Conservation (phyloP, 768 basidiomycete genomes). For the Boletus rubropictus region DNA sequence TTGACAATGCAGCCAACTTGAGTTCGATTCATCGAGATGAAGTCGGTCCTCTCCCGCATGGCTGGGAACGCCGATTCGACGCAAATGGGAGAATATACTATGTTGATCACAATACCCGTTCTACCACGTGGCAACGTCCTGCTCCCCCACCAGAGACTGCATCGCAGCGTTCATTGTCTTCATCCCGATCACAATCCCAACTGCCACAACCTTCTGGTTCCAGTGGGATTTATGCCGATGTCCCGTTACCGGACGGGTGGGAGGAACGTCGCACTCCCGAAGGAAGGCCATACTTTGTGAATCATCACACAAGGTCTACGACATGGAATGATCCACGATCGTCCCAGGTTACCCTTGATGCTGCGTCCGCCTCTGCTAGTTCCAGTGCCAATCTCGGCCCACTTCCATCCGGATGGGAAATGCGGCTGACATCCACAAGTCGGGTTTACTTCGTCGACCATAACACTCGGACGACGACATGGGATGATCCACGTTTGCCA, state of each 20-base stretch:
- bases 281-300: slow-evolving; percentile 68
- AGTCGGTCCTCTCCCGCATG: slow-evolving; percentile 59
- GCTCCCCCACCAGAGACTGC: slow-evolving; percentile 19
- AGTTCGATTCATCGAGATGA: slow-evolving; percentile 46
- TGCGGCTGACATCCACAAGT: slow-evolving; percentile 80
- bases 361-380: slow-evolving; percentile 39
- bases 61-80: slow-evolving; percentile 82
- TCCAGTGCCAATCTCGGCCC: slow-evolving; percentile 66
- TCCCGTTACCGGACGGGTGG: slow-evolving; percentile 85
- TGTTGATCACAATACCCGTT: slow-evolving; percentile 79
- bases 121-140: slow-evolving; percentile 74
- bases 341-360: slow-evolving; percentile 41
- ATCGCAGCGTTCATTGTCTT: slow-evolving; percentile 13
- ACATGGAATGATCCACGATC: slow-evolving; percentile 87
- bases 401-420: slow-evolving; percentile 91
- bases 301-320: slow-evolving; percentile 80
- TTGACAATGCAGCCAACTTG: slow-evolving; percentile 2
- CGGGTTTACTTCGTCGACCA: slow-evolving; percentile 93
- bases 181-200: slow-evolving; percentile 14
- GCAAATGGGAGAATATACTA: slow-evolving; percentile 65
- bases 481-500: slow-evolving; percentile 90
- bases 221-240: slow-evolving; percentile 42
- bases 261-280: slow-evolving; percentile 89
- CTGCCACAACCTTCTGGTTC: slow-evolving; percentile 29
- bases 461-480: slow-evolving; percentile 81